Percentiles rank a stretch among this genome's conserved stretches.
phyloP scores from a whole-genome alignment of 1,284 basidiomycete genomes.

The Cryptococcus sp. region DNA sequence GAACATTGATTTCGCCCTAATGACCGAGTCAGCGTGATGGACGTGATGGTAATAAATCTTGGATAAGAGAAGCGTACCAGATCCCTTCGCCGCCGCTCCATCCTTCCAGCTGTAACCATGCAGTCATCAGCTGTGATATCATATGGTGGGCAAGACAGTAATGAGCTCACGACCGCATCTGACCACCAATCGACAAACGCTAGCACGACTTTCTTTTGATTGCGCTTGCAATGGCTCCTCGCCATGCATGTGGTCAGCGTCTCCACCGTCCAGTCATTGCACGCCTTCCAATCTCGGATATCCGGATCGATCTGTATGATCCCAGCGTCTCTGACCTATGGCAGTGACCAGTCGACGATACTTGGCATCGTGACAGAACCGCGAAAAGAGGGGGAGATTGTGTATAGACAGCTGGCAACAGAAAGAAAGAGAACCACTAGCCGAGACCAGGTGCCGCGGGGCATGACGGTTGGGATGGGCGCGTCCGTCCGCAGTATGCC shows the following conservation, averaged over 20 bases:
- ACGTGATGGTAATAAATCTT: no score
- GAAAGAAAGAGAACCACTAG: no score
- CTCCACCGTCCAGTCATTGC: slow-evolving; percentile 1
- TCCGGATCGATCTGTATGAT: slow-evolving; percentile 1
- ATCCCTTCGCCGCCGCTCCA: slow-evolving; percentile 10
- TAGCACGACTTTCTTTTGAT: slow-evolving; percentile 6
- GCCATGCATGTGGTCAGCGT: slow-evolving; percentile 1
- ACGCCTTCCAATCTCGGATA: not conserved
- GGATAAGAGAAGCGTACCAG: not conserved
- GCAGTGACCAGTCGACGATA: not conserved
- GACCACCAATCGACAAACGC: slow-evolving; percentile 5
- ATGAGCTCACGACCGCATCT: slow-evolving; percentile 3
- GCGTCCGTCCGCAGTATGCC: not conserved
- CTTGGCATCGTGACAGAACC: no score
- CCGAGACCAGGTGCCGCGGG: no score
- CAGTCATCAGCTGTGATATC: not conserved
- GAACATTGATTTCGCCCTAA: slow-evolving; percentile 10
- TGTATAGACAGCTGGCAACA: no score
- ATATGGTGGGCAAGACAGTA: not conserved
- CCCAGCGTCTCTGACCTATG: not conserved
- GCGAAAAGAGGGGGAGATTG: no score
- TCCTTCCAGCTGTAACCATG: slow-evolving; percentile 3
- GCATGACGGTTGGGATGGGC: not conserved
- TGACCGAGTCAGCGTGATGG: not conserved
- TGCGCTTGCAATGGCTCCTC: not conserved